These are phyloP conservation scores for Cavenderia fasciculata DNA, from an alignment of 78 protist genomes.

Conservation along the genomic window DNA sequence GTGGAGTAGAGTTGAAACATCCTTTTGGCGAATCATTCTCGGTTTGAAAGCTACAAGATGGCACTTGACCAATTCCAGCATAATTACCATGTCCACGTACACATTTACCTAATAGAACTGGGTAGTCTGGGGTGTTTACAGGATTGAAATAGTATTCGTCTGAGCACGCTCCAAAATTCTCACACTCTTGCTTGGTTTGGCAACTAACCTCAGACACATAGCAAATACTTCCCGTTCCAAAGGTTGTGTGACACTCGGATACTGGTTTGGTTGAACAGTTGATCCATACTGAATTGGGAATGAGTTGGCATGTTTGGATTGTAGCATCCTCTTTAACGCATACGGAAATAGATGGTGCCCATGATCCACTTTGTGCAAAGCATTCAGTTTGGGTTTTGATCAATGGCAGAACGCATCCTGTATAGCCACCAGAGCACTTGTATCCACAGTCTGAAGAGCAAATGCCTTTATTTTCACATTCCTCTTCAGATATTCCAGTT, in stretches of 20 bases:
- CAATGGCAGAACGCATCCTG: not conserved
- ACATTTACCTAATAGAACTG: slow-evolving; percentile 40
- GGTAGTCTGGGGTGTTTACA: slow-evolving; percentile 9
- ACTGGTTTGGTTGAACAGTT: not conserved
- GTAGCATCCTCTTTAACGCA: not conserved
- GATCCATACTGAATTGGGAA: not conserved
- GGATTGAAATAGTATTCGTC: slow-evolving; percentile 19
- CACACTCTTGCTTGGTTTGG: slow-evolving; percentile 9
- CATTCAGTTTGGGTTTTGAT: not conserved
- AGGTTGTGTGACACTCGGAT: not conserved
- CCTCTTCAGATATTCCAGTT: not conserved
- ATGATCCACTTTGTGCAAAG: not conserved
- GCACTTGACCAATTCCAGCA: not conserved
- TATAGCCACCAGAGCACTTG: slow-evolving; percentile 34
- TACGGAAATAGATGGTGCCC: not conserved
- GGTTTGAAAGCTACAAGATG: slow-evolving; percentile 20
- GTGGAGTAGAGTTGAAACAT: not conserved
- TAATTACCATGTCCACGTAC: not conserved
- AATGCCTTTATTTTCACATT: not conserved
- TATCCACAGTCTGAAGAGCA: slow-evolving; percentile 32
- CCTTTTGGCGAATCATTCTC: slow-evolving; percentile 51
- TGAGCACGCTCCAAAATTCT: slow-evolving; percentile 5
- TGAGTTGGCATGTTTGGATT: not conserved
- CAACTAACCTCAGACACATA: not conserved
- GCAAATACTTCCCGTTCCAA: not conserved